A percentile compares a stretch with the other conserved stretches of the same genome.
Evolutionary conservation across 768 basidiomycete genomes (phyloP).

Genomic region (Piloderma croceum): DNA sequence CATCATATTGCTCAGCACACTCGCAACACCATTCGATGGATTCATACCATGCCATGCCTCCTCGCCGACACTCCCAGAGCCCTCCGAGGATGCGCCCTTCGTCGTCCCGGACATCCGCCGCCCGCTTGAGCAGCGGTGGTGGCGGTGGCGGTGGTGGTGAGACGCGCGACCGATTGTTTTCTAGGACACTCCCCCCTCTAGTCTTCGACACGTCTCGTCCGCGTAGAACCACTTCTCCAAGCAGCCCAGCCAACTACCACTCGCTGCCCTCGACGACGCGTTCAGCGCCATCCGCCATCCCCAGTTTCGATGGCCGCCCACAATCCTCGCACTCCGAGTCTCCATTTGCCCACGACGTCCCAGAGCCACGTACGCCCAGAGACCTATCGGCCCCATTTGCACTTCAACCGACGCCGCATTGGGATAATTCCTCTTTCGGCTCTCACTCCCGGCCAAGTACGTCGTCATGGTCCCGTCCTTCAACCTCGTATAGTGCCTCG

Average conservation of each 20-base stretch:
- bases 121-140: conserved; percentile 21
- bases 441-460: conserved; percentile 32
- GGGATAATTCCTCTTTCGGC: conserved; percentile 44
- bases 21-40: no score
- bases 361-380: conserved; percentile 10
- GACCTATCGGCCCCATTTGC: conserved; percentile 53
- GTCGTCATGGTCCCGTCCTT: conserved; percentile 32
- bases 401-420: conserved; percentile 62
- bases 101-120: no score
- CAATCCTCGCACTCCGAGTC: conserved; percentile 16
- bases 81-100: no score
- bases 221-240: conserved; percentile 7
- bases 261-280: conserved; percentile 17
- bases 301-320: conserved; percentile 9
- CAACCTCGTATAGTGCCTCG: conserved; percentile 6
- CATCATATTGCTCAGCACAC: no score
- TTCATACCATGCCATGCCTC: no score
- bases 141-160: no score
- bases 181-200: conserved; percentile 30
- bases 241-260: conserved; percentile 8
- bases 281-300: conserved; percentile 12
- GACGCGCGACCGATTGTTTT: no score
- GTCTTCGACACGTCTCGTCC: conserved; percentile 16
- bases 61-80: no score
- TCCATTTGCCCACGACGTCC: conserved; percentile 16